Evolutionary conservation across 768 basidiomycete species (phyloP).

Genomic region (Cystofilobasidium capitatum): DNA sequence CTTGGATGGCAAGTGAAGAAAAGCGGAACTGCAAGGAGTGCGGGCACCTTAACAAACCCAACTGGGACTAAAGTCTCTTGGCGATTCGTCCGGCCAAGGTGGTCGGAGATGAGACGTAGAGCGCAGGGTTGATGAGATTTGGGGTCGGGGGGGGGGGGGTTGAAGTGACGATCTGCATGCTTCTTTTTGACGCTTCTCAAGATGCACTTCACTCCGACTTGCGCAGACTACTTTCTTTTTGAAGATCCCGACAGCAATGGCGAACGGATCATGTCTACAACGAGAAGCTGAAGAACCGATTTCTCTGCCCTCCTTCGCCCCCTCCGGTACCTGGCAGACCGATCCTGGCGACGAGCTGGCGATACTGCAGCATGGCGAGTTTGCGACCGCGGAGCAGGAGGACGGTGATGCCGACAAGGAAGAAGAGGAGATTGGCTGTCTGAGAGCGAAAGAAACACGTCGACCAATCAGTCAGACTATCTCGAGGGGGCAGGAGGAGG

Average conservation of each 20-base stretch:
- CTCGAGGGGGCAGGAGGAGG: background rate
- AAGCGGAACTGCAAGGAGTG: conserved; percentile 64
- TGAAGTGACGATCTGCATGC: too few relatives aligned
- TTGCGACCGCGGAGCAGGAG: conserved; percentile 60
- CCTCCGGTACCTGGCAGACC: conserved; percentile 44
- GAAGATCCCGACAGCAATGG: too few relatives aligned
- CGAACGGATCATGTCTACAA: too few relatives aligned
- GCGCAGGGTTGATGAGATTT: too few relatives aligned
- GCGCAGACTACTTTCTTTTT: too few relatives aligned
- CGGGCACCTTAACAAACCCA: conserved; percentile 54
- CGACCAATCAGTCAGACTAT: background rate
- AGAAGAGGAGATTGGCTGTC: conserved; percentile 58
- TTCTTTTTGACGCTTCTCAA: too few relatives aligned
- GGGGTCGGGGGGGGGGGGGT: too few relatives aligned
- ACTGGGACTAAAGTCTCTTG: conserved; percentile 40
- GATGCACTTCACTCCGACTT: too few relatives aligned
- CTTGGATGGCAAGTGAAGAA: conserved; percentile 61
- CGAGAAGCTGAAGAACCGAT: background rate
- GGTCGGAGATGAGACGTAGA: too few relatives aligned
- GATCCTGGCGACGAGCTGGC: conserved; percentile 76
- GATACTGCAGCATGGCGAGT: conserved; percentile 62
- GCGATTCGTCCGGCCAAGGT: too few relatives aligned
- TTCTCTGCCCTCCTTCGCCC: background rate
- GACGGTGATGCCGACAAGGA: conserved; percentile 53
- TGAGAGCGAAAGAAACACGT: conserved; percentile 24